Percentiles rank a stretch among this genome's conserved stretches.
Evolutionary conservation across 1,284 basidiomycete genomes (phyloP).

Genomic region (Pascua sp.): DNA sequence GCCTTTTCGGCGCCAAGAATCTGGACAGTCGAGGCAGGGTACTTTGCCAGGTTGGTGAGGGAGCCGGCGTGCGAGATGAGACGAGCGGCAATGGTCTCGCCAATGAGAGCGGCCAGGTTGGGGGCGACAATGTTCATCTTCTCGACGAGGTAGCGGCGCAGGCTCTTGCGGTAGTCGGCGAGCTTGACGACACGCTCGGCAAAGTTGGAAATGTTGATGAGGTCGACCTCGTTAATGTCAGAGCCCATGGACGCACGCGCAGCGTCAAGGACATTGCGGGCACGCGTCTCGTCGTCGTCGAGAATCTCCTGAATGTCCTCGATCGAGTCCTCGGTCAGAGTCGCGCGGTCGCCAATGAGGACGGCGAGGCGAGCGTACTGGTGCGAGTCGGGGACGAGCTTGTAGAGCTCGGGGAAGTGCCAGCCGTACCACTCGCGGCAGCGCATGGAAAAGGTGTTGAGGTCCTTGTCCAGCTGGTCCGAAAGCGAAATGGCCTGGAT

Average conservation of each 20-base stretch:
- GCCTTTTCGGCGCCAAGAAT: constrained; percentile 98
- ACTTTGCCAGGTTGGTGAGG: constrained; percentile 94
- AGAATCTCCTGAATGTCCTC: constrained; percentile 77
- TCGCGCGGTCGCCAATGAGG: constrained; percentile 83
- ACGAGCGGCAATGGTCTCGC: constrained; percentile 91
- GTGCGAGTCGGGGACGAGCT: constrained; percentile 90
- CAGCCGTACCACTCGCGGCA: constrained; percentile 99
- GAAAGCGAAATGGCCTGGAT: constrained; percentile 98
- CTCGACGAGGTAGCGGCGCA: constrained; percentile 85
- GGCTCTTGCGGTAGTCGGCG: constrained; percentile 87
- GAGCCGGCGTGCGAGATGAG: constrained; percentile 97
- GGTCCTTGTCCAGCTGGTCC: constrained; percentile 99
- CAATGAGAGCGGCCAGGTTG: constrained; percentile 87
- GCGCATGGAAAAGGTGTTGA: constrained; percentile 98
- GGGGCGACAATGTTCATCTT: constrained; percentile 99
- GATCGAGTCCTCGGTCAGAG: constrained; percentile 61
- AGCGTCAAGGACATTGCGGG: constrained; percentile 92
- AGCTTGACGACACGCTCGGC: constrained; percentile 87
- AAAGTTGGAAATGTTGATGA: constrained; percentile 94
- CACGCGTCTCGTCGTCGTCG: constrained; percentile 79
- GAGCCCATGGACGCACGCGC: constrained; percentile 93
- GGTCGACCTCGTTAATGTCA: constrained; percentile 86
- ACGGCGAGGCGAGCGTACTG: constrained; percentile 85
- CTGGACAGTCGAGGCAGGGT: constrained; percentile 96
- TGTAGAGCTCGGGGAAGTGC: constrained; percentile 97